Evolutionary conservation across 2,329 filamentous ascomycete genomes (phyloP).

Genomic region (Eurotiales sp.): DNA sequence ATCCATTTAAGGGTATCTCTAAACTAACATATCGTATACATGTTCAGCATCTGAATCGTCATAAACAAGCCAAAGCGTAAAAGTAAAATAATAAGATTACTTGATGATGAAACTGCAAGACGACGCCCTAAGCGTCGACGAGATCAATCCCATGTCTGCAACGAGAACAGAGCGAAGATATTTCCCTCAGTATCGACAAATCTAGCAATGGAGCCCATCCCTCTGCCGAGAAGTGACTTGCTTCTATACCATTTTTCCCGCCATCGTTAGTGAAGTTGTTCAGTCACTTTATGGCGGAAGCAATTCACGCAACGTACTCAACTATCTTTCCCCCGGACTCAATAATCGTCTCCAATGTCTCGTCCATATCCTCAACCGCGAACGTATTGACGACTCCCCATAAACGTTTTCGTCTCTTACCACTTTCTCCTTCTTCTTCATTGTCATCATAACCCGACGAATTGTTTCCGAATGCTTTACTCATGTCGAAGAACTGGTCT

Average conservation of each 20-base stretch:
- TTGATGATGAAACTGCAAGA: background rate
- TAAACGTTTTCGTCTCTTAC: background rate
- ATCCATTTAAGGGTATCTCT: background rate
- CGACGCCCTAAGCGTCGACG: too few relatives aligned
- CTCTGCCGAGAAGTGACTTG: conserved; percentile 1
- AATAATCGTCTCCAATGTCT: conserved; percentile 8
- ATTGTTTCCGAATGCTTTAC: background rate
- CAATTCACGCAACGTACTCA: background rate
- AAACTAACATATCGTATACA: background rate
- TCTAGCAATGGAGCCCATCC: conserved; percentile 2
- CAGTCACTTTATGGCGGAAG: background rate
- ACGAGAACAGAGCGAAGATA: conserved; percentile 2
- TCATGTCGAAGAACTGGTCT: conserved; percentile 7
- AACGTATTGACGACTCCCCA: background rate
- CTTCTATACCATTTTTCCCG: background rate
- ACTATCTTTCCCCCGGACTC: conserved; percentile 3
- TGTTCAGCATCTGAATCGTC: background rate
- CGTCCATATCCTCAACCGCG: conserved; percentile 7
- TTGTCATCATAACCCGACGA: background rate
- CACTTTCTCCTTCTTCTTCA: background rate
- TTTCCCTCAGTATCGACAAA: conserved; percentile 12
- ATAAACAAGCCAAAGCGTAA: background rate
- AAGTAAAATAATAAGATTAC: background rate
- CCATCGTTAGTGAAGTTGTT: background rate
- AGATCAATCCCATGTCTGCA: conserved; percentile 3